Percentiles rank a stretch among this genome's conserved stretches.
Conservation (phyloP, 2,329 filamentous ascomycete species). For the Cyphellophora europaea region DNA sequence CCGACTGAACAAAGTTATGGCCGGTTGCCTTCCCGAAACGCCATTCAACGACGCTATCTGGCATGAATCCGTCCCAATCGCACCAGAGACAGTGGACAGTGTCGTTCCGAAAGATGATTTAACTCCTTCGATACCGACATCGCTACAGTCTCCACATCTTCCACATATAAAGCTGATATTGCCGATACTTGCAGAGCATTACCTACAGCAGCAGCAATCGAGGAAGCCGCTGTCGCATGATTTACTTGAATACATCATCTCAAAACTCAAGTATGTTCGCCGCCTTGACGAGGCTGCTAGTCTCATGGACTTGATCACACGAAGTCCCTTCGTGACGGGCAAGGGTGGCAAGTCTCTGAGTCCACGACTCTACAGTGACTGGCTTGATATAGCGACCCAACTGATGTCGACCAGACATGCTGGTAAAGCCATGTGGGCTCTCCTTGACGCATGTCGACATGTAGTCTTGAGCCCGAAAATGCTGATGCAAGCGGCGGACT, state of each 20-base stretch:
- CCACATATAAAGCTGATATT: background rate
- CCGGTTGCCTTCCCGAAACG: background rate
- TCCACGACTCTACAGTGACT: constrained; percentile 9
- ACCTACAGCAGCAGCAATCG: background rate
- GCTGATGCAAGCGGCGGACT: background rate
- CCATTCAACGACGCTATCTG: background rate
- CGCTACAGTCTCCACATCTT: constrained; percentile 1
- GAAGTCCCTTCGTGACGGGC: constrained; percentile 9
- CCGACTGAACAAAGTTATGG: background rate
- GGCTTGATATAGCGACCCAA: constrained; percentile 9
- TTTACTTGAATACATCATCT: constrained; percentile 5
- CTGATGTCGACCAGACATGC: constrained; percentile 5
- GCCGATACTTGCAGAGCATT: background rate
- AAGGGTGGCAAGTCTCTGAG: constrained; percentile 7
- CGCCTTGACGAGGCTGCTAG: constrained; percentile 4
- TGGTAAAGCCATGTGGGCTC: constrained; percentile 11
- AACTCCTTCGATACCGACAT: background rate
- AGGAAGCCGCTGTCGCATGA: background rate
- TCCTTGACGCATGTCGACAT: constrained; percentile 6
- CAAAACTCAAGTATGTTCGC: background rate
- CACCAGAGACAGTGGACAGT: background rate
- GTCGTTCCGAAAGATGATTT: background rate
- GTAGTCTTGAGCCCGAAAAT: background rate
- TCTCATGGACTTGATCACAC: constrained; percentile 10
- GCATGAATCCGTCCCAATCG: background rate